Evolutionary conservation across 2,329 filamentous ascomycete genomes (phyloP), one percentile per base, ranked within the genome.

Genomic region (Apiospora malaysiana): DNA sequence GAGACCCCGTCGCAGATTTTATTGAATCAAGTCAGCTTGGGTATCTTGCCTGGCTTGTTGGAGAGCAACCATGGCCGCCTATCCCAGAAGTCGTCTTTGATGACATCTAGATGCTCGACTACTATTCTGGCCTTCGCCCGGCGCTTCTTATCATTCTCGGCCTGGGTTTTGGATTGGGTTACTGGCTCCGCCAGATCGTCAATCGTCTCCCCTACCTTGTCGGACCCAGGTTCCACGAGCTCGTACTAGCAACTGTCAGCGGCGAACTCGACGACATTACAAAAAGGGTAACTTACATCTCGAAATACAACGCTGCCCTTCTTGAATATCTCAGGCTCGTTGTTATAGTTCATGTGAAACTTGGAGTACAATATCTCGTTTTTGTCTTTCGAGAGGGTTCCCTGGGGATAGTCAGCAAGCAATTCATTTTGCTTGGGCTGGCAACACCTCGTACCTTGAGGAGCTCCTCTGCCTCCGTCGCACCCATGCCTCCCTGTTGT

Each of bases 331-430:
- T 97, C 94, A 0, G 90, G 90, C 81, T 99, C 96, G 75, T 97
- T 96, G 82, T 99, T 99, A 83, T 99, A 99, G 82, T 99, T 99
- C 79, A 98, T 95, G 2, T 91, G 89, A 81, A 97, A 98, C 37
- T 88, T 88, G 1, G 91, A 93, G 81, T 96, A 99, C 18, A 99
- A 84, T 25, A 99, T 97, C 84, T 99, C 96, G 78, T 99, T 96
- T 84, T 99, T 99, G 77, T 98, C 94, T 2, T 90, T 86, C 3
- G 95, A 89, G 1, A 97, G 82, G 0, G 94, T 97, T 3, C 95
- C 95, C 92, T 95, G 66, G 49, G 49, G 63, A 47, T 45, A 42
- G 75, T 80, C 71, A 80, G 73, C 47, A 27, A 45, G 2, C 9
- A n/a, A 14, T 18, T n/a, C 45, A n/a, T 1, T 40, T 37, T n/a